These are phyloP conservation scores for Saussurea involucrata DNA, from an alignment of 129 eudicot genomes.

Conservation along the genomic window DNA sequence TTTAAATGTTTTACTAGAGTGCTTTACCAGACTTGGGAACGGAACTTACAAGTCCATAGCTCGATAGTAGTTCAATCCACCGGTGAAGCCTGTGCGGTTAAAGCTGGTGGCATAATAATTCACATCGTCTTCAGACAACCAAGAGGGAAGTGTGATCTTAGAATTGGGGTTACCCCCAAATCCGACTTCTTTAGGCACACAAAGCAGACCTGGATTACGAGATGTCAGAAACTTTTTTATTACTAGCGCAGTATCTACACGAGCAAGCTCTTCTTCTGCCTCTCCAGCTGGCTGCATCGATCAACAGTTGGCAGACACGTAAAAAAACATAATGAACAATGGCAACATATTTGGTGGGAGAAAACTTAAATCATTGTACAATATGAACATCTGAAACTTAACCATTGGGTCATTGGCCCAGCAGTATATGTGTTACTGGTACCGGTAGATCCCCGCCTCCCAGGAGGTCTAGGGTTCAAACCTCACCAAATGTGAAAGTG, in stretches of 20 bases:
- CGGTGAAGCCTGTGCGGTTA: slow-evolving; percentile 71
- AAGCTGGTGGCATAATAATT: slow-evolving; percentile 59
- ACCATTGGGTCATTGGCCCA: background rate
- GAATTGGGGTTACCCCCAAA: slow-evolving; percentile 55
- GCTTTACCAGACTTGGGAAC: background rate
- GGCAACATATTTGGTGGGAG: background rate
- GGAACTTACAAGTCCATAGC: slow-evolving; percentile 74
- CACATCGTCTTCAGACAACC: slow-evolving; percentile 78
- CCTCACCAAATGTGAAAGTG: background rate
- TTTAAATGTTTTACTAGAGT: background rate
- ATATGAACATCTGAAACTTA: background rate
- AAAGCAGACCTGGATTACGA: slow-evolving; percentile 54
- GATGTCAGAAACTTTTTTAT: slow-evolving; percentile 59
- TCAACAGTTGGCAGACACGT: background rate
- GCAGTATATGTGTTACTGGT: background rate
- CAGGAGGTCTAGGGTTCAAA: background rate
- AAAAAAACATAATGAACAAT: background rate
- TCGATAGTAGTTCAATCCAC: slow-evolving; percentile 84
- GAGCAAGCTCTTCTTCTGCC: slow-evolving; percentile 72
- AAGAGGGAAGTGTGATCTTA: slow-evolving; percentile 58
- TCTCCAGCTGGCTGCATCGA: slow-evolving; percentile 65
- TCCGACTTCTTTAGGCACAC: slow-evolving; percentile 60
- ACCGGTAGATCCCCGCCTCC: background rate
- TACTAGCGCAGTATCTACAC: slow-evolving; percentile 52
- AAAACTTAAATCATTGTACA: background rate